Conservation (phyloP, 2,329 filamentous ascomycete species). For the Cercospora zeae-maydis region DNA sequence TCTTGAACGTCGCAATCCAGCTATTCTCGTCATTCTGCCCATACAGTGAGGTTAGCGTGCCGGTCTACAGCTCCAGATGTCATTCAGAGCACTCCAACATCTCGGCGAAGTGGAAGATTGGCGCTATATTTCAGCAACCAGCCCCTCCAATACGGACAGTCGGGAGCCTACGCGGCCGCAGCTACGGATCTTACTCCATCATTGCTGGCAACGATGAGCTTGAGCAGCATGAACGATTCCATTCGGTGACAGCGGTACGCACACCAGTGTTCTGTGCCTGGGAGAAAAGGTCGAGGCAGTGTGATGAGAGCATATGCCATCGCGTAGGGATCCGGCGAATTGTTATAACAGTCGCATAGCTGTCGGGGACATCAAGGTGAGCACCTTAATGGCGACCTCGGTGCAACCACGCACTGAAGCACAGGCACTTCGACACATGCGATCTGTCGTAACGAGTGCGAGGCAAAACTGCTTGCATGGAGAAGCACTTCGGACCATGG, state of each 20-base stretch:
- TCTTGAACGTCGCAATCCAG: constrained; percentile 5
- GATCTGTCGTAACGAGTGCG: background rate
- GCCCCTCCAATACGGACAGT: background rate
- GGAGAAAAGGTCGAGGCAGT: background rate
- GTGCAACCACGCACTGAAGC: background rate
- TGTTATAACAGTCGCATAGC: background rate
- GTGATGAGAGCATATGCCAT: background rate
- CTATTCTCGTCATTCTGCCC: background rate
- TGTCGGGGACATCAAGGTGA: constrained; percentile 11
- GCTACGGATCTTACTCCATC: background rate
- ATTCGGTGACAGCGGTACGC: background rate
- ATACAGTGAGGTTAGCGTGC: background rate
- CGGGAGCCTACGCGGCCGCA: background rate
- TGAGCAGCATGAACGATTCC: background rate
- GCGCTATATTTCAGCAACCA: background rate
- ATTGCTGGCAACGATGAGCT: background rate
- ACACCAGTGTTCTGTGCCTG: background rate
- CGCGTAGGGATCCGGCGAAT: background rate
- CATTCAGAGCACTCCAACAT: background rate
- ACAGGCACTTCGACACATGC: background rate
- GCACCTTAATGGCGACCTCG: constrained; percentile 10
- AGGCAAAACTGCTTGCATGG: background rate
- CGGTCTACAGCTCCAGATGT: background rate
- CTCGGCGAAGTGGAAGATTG: background rate
- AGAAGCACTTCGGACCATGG: background rate